These are phyloP conservation scores for Cochlearia excelsa DNA, from an alignment of 345 rosid species.

Conservation along the genomic window DNA sequence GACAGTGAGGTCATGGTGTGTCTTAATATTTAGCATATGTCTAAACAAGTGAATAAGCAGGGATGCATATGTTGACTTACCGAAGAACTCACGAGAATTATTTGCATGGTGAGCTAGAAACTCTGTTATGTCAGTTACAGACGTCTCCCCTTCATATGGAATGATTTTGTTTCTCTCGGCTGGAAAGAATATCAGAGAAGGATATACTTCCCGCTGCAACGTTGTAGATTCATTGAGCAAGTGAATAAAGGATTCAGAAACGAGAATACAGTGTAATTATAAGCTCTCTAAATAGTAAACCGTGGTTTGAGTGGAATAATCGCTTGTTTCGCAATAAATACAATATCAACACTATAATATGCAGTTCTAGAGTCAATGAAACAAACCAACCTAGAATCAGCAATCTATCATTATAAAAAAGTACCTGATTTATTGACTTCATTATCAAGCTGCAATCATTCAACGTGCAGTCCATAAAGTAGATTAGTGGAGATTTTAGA, in stretches of 20 bases:
- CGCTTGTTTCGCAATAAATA: conserved; percentile 5
- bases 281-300: conserved; percentile 8
- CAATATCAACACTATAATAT: neutral
- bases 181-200: conserved; percentile 76
- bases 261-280: conserved; percentile 1
- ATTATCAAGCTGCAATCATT: conserved; percentile 82
- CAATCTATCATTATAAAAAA: conserved; percentile 9
- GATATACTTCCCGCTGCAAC: conserved; percentile 84
- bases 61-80: conserved; percentile 38
- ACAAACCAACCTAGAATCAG: conserved; percentile 13
- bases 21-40: conserved; percentile 1
- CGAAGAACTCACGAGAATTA: conserved; percentile 47
- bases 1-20: conserved; percentile 5
- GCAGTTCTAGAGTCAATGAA: conserved; percentile 3
- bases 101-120: conserved; percentile 68
- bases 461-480: conserved; percentile 82
- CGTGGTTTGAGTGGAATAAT: neutral
- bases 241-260: conserved; percentile 14
- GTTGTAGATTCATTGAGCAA: conserved; percentile 8
- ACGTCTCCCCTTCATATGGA: conserved; percentile 62
- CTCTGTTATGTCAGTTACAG: conserved; percentile 62
- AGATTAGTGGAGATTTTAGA: conserved; percentile 59
- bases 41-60: conserved; percentile 9
- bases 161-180: conserved; percentile 55
- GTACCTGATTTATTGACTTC: conserved; percentile 64